Evolutionary conservation across 768 basidiomycete species (phyloP).

Genomic region (Lactifluus echinatus): DNA sequence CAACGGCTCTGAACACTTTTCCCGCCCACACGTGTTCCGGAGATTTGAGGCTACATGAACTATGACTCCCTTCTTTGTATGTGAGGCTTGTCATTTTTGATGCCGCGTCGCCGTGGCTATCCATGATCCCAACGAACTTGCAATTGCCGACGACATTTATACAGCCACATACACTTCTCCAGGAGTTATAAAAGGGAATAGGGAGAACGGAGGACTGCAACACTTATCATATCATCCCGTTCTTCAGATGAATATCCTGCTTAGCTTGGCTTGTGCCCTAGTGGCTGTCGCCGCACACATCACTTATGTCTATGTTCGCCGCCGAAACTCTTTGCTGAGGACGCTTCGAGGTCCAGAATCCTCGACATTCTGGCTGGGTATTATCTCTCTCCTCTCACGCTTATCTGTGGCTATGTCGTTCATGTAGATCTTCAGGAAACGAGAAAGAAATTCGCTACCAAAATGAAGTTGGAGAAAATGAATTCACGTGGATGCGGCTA

Average conservation of each 20-base stretch:
- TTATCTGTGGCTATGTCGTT: background rate
- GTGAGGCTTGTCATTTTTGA: background rate
- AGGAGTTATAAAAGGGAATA: slow-evolving; percentile 4
- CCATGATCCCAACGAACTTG: slow-evolving; percentile 3
- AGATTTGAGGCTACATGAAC: background rate
- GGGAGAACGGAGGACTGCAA: no score
- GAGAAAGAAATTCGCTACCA: slow-evolving; percentile 22
- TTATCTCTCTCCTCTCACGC: background rate
- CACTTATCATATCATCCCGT: no score
- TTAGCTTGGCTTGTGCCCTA: background rate
- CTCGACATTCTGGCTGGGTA: slow-evolving; percentile 10
- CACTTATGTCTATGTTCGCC: slow-evolving; percentile 4
- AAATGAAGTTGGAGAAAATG: slow-evolving; percentile 25
- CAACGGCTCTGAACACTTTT: background rate
- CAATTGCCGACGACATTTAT: slow-evolving; percentile 2
- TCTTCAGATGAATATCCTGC: slow-evolving; percentile 7
- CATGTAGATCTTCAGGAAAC: slow-evolving; percentile 19
- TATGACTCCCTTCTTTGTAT: background rate
- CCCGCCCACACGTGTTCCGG: slow-evolving; percentile 6
- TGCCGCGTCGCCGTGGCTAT: background rate
- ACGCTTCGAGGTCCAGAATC: slow-evolving; percentile 12
- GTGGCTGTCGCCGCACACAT: background rate
- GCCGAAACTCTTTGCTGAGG: slow-evolving; percentile 10
- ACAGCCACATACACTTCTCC: background rate
- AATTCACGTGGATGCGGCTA: slow-evolving; percentile 22